Evolutionary conservation across 495 filamentous ascomycete species (phyloP), one percentile per base, ranked within the genome.

Genomic region (Talaromyces ruber): DNA sequence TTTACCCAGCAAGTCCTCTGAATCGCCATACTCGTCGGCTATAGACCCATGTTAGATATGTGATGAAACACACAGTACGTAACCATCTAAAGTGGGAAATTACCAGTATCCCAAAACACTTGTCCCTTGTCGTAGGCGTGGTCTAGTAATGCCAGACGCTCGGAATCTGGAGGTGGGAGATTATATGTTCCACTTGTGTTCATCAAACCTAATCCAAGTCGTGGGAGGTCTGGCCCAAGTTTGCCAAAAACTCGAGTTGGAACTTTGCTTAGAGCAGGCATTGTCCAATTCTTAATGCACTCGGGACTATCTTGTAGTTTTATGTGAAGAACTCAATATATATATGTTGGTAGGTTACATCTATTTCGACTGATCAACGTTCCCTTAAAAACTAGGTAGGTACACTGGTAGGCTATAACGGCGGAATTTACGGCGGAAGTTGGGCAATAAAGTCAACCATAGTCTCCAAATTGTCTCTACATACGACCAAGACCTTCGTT

Each of bases 171-270:
- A 37, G 60, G 66, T 1, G 72, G 64, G 7, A 64, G 60, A 6
- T 82, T 81, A 47, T 86, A 85, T 12, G 66, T 66, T 26, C 74
- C 74, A 43, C 76, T 75, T 24, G 77, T 63, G 12, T 82, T 81
- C 84, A 86, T 86, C 25, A 80, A 65, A 1, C 84, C 84, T 22
- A 82, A 73, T 32, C 85, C 85, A 4, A 86, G 65, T 16, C 79
- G 78, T 6, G 80, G 64, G 26, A 86, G 78, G 29, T 75, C 62
- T 50, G 85, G 85, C 0, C 85, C 84, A 65, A 82, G 72, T 26
- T 69, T 74, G 58, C 84, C 84, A 0, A 87, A 71, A 18, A 70
- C 68, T 55, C 82, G 76, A n/a, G 75, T 77, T 30, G 55, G 29
- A 7, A 58, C 9, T 30, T 21, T 58, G 11, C 28, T 14, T 5